phyloP scores from a whole-genome alignment of 2,329 filamentous ascomycete genomes.

The Septoria linicola region DNA sequence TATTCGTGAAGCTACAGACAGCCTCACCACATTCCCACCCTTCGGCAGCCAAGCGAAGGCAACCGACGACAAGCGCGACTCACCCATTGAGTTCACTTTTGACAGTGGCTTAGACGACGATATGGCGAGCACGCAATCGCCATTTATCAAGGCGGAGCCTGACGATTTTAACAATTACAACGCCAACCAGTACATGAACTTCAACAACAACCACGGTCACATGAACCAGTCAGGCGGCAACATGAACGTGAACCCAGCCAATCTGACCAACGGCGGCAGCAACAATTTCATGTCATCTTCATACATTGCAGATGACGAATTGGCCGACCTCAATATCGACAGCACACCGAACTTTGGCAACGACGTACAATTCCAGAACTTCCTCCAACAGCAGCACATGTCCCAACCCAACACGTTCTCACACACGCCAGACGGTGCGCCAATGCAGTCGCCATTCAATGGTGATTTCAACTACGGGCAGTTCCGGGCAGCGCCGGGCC shows the following conservation, averaged over 20 bases:
- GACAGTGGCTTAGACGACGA: conserved; percentile 33
- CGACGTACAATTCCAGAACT: conserved; percentile 46
- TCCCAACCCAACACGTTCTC: conserved; percentile 77
- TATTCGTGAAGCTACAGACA: conserved; percentile 23
- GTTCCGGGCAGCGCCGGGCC: conserved; percentile 67
- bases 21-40: conserved; percentile 38
- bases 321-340: conserved; percentile 66
- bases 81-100: conserved; percentile 37
- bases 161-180: conserved; percentile 60
- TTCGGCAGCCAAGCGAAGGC: conserved; percentile 34
- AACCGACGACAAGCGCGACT: conserved; percentile 35
- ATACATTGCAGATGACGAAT: conserved; percentile 87
- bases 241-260: conserved; percentile 76
- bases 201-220: conserved; percentile 28
- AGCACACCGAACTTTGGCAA: conserved; percentile 35
- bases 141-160: conserved; percentile 65
- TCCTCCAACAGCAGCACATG: conserved; percentile 49
- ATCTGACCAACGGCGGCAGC: conserved; percentile 67
- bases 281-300: conserved; percentile 51
- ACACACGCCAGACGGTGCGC: conserved; percentile 85
- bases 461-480: conserved; percentile 73
- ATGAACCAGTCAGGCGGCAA: conserved; percentile 43
- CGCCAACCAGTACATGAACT: conserved; percentile 40
- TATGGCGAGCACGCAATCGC: conserved; percentile 58
- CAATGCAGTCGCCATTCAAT: conserved; percentile 86